Conservation (phyloP, 2,329 filamentous ascomycete genomes). For the Colletotrichum horii region DNA sequence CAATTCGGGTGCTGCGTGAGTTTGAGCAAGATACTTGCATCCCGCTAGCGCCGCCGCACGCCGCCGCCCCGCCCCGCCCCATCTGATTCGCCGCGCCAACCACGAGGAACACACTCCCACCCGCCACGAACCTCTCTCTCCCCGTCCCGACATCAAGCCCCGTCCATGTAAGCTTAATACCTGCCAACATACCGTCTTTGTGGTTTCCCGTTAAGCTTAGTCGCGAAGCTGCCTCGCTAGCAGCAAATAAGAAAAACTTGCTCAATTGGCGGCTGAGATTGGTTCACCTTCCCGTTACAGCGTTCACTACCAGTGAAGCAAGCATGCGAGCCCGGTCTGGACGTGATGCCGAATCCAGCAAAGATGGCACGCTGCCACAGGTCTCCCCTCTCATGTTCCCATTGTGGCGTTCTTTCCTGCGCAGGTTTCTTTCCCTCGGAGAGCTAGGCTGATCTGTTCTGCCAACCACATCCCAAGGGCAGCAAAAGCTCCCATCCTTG, state of each 20-base stretch:
- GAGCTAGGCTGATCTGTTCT: too few species aligned
- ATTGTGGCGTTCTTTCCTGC: not conserved
- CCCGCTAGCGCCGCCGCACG: conserved; percentile 16
- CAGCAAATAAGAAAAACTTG: conserved; percentile 22
- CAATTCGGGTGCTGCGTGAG: conserved; percentile 16
- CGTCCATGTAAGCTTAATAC: not conserved
- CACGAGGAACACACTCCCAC: not conserved
- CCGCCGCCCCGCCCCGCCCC: not conserved
- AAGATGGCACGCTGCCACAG: not conserved
- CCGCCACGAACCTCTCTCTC: conserved; percentile 1
- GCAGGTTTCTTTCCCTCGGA: not conserved
- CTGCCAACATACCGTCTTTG: not conserved
- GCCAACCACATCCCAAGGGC: not conserved
- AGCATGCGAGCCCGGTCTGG: not conserved
- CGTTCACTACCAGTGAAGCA: not conserved
- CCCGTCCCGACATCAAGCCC: not conserved
- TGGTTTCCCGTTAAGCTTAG: not conserved
- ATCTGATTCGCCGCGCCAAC: conserved; percentile 9
- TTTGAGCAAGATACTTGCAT: conserved; percentile 26
- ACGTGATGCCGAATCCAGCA: not conserved
- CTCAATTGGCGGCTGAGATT: conserved; percentile 27
- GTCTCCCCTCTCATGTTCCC: not conserved
- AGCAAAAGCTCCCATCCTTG: conserved; percentile 3
- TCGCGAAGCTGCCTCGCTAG: not conserved
- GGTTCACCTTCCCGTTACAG: conserved; percentile 1